Percentiles rank a stretch among this genome's conserved stretches.
phyloP scores from a whole-genome alignment of 768 basidiomycete species.

The Sarcodon aspratus region DNA sequence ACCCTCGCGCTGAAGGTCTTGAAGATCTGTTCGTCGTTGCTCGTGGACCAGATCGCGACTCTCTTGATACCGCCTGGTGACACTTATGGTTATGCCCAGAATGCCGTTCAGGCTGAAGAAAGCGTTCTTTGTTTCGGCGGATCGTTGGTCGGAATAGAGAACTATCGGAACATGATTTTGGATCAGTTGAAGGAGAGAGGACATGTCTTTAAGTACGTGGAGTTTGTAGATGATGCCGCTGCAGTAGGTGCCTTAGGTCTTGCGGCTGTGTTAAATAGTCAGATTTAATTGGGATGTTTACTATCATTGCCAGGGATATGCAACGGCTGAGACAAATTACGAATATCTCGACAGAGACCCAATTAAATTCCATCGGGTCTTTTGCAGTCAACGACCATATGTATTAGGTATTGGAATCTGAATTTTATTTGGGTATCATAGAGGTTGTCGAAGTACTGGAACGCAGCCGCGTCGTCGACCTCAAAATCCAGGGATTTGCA shows the following conservation, averaged over 20 bases:
- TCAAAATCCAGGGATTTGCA: no score
- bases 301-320: no score
- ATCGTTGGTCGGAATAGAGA: slow-evolving; percentile 54
- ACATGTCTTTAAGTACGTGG: slow-evolving; percentile 52
- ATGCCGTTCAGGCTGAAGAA: slow-evolving; percentile 36
- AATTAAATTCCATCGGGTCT: no score
- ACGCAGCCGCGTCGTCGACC: no score
- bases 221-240: slow-evolving; percentile 62
- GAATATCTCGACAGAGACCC: no score
- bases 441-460: no score
- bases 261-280: slow-evolving; percentile 13
- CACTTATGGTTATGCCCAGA: not conserved
- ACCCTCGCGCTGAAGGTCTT: slow-evolving; percentile 53
- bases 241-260: slow-evolving; percentile 52
- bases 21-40: slow-evolving; percentile 32
- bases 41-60: slow-evolving; percentile 48
- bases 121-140: slow-evolving; percentile 70
- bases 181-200: slow-evolving; percentile 45
- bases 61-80: slow-evolving; percentile 34
- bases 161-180: slow-evolving; percentile 43
- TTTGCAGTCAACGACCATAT: no score
- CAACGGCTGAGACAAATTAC: no score
- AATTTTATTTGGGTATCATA: no score
- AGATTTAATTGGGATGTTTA: not conserved
- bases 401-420: no score